These are phyloP conservation scores for Maudiozyma humilis DNA, from an alignment of 1,139 yeast genomes.

Conservation along the genomic window DNA sequence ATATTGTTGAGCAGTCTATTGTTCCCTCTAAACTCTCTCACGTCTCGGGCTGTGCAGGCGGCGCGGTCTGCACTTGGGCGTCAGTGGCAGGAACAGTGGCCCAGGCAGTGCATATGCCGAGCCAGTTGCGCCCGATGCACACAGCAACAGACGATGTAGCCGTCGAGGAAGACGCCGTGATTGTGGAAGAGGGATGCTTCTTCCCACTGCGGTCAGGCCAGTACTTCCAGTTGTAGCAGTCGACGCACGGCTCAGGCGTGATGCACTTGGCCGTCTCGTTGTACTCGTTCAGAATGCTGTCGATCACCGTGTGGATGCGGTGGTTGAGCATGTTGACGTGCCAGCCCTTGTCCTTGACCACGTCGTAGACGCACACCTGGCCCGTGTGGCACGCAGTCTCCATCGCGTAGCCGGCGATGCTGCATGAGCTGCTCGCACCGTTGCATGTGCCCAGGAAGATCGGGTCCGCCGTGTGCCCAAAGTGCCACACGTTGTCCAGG, in stretches of 20 bases:
- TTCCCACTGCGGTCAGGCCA: slow-evolving; percentile 40
- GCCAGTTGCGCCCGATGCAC: slow-evolving; percentile 33
- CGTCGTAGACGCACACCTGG: slow-evolving; percentile 78
- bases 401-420: slow-evolving; percentile 94
- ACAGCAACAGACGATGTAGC: slow-evolving; percentile 11
- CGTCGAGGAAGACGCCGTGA: slow-evolving; percentile 18
- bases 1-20: too few species aligned
- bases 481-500: slow-evolving; percentile 83
- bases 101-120: slow-evolving; percentile 32
- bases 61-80: neutral
- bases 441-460: slow-evolving; percentile 94
- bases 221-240: slow-evolving; percentile 88
- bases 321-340: slow-evolving; percentile 81
- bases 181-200: slow-evolving; percentile 13
- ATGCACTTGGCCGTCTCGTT: slow-evolving; percentile 71
- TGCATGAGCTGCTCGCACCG: slow-evolving; percentile 87
- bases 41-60: too few species aligned
- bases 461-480: slow-evolving; percentile 97
- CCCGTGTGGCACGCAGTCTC: slow-evolving; percentile 96
- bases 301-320: slow-evolving; percentile 85
- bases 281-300: slow-evolving; percentile 62
- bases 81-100: neutral
- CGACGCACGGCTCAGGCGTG: slow-evolving; percentile 72
- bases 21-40: too few species aligned
- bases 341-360: slow-evolving; percentile 87